phyloP scores from a whole-genome alignment of 805 yeast species.

The Suhomyces pyralidae region DNA sequence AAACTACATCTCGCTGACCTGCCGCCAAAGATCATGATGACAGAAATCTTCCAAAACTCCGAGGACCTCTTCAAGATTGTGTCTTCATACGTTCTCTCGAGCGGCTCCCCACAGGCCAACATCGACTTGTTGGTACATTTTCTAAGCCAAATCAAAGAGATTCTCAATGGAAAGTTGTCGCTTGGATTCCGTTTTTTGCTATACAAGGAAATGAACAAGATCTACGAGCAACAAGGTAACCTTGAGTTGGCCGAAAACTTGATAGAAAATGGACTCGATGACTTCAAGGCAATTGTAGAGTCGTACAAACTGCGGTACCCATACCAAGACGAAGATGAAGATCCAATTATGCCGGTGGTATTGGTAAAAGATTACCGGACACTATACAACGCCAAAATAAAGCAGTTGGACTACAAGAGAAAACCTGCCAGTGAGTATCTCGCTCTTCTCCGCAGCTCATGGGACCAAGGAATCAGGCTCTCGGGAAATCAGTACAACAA shows the following conservation, averaged over 20 bases:
- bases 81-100: conserved; percentile 19
- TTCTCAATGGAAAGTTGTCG: conserved; percentile 20
- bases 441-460: conserved; percentile 7
- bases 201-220: conserved; percentile 26
- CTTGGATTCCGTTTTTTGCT: conserved; percentile 23
- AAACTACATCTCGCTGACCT: background rate
- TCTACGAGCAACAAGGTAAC: conserved; percentile 25
- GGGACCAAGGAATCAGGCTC: conserved; percentile 11
- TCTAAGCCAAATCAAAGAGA: conserved; percentile 23
- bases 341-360: conserved; percentile 9
- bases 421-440: conserved; percentile 9
- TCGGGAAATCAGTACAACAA: conserved; percentile 19
- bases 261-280: conserved; percentile 24
- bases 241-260: conserved; percentile 19
- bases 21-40: background rate
- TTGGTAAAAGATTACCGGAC: conserved; percentile 5
- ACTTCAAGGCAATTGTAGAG: conserved; percentile 15
- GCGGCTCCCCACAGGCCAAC: conserved; percentile 9
- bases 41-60: conserved; percentile 12
- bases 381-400: conserved; percentile 12
- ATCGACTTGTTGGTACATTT: conserved; percentile 26
- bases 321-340: conserved; percentile 3
- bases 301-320: conserved; percentile 19
- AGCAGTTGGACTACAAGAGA: conserved; percentile 8
- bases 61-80: conserved; percentile 25